Percentiles rank a stretch among this genome's conserved stretches.
Evolutionary conservation across 2,329 filamentous ascomycete species (phyloP).

Genomic region (Neofusicoccum umdonicola): DNA sequence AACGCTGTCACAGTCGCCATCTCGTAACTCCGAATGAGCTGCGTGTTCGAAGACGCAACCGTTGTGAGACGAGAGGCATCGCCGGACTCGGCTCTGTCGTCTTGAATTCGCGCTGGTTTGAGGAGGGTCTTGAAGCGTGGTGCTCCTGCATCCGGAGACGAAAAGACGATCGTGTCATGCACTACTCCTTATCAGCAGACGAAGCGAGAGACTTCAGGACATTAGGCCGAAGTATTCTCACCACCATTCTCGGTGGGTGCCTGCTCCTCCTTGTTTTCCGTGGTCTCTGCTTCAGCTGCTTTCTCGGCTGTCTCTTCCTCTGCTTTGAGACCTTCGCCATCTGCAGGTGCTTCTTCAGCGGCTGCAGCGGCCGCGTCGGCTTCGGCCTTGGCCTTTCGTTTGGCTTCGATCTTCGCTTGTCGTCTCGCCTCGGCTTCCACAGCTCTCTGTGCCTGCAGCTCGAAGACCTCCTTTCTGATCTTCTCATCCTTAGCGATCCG

Average conservation of each 20-base stretch:
- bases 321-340: constrained; percentile 22
- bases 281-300: background rate
- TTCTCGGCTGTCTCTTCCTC: background rate
- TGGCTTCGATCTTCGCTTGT: constrained; percentile 8
- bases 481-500: constrained; percentile 83
- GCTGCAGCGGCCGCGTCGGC: constrained; percentile 29
- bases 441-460: constrained; percentile 51
- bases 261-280: constrained; percentile 16
- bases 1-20: background rate
- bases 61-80: background rate
- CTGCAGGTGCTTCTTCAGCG: constrained; percentile 23
- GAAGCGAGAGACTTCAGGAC: background rate
- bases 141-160: background rate
- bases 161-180: background rate
- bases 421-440: constrained; percentile 46
- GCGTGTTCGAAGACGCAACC: background rate
- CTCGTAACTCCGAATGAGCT: background rate
- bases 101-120: background rate
- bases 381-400: constrained; percentile 29
- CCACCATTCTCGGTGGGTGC: constrained; percentile 17
- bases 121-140: background rate
- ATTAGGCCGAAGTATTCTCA: constrained; percentile 13
- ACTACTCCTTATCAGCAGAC: constrained; percentile 8
- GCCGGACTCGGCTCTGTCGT: background rate
- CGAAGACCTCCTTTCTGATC: constrained; percentile 72